These are phyloP conservation scores for Pyrenophora seminiperda DNA, from an alignment of 2,329 filamentous ascomycete species.

Conservation along the genomic window DNA sequence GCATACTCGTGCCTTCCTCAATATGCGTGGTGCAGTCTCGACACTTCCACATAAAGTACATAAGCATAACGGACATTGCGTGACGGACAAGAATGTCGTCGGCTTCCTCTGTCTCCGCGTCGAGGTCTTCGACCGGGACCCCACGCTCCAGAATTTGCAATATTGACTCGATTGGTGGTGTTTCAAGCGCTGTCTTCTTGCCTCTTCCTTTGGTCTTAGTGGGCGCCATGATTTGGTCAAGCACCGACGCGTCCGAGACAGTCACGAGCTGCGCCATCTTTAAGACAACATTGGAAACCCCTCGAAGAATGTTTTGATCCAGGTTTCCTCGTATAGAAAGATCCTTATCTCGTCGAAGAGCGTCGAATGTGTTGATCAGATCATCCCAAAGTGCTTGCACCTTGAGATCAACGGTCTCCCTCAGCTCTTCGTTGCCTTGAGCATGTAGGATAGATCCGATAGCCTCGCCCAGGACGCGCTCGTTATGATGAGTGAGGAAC, in stretches of 20 bases:
- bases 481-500: constrained; percentile 89
- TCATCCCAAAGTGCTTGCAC: constrained; percentile 86
- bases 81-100: constrained; percentile 80
- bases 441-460: constrained; percentile 82
- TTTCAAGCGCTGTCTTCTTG: constrained; percentile 32
- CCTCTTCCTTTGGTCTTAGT: constrained; percentile 45
- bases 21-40: constrained; percentile 54
- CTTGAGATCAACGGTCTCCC: constrained; percentile 82
- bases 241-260: constrained; percentile 73
- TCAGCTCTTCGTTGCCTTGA: constrained; percentile 82
- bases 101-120: constrained; percentile 72
- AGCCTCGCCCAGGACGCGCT: constrained; percentile 82
- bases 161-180: constrained; percentile 69
- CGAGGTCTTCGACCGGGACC: constrained; percentile 65
- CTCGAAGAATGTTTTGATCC: constrained; percentile 66
- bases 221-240: constrained; percentile 65
- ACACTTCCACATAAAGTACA: constrained; percentile 97
- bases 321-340: constrained; percentile 74
- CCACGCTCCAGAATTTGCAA: constrained; percentile 76
- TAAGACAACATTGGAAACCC: constrained; percentile 73
- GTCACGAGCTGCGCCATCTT: constrained; percentile 81
- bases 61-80: constrained; percentile 75
- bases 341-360: constrained; percentile 70
- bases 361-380: constrained; percentile 72
- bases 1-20: constrained; percentile 52